Base-by-base conservation (phyloP, 495 filamentous ascomycete species). In the Penicillium paradoxum region DNA sequence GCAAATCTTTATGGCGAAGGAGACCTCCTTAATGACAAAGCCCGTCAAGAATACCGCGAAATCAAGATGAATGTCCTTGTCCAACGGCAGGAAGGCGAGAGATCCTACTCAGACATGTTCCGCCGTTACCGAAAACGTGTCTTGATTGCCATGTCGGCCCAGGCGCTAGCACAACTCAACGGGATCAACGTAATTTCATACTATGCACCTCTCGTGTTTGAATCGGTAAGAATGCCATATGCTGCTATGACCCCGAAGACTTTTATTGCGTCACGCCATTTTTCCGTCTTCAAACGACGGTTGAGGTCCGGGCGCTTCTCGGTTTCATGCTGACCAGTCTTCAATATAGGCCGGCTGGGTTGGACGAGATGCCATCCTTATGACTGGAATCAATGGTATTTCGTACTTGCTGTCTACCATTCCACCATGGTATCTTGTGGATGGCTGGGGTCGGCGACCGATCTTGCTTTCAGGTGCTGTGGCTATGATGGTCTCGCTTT, bases 181-280 rank as follows among this genome's bases (percentile, higher is more conserved):
- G 93, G 93, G 40, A 98, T 98, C 71, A 98, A 98, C 72, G 95
- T 98, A 57, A 98, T 98, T 49, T 97, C 93, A 15, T 98, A 98
- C 74, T 98, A 98, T 59, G 92, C 95, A 0, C 95, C 95, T 3
- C 80, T 92, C 21, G 93, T 98, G 22, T 98, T 98, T 63, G 92
- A 97, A 70, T 89, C 89, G 17, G 49, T 51, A 51, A 24, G 47
- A 41, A 22, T 41, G 11, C 10, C 21, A 45, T 7, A 45, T 14
- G n/a, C 45, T 27, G 9, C n/a, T 13, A 13, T 25, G 25, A 19
- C 10, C 4, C 22, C n/a, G 5, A 9, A 19, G n/a, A 10, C 10
- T 13, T 5, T n/a, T 11, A 2, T 25, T 22, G 9, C 10, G 3
- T 6, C 1, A 15, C 2, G 25, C 25, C 25, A 29, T 30, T n/a